phyloP scores from a whole-genome alignment of 495 filamentous ascomycete species.

The Hypoxylon cercidicola region DNA sequence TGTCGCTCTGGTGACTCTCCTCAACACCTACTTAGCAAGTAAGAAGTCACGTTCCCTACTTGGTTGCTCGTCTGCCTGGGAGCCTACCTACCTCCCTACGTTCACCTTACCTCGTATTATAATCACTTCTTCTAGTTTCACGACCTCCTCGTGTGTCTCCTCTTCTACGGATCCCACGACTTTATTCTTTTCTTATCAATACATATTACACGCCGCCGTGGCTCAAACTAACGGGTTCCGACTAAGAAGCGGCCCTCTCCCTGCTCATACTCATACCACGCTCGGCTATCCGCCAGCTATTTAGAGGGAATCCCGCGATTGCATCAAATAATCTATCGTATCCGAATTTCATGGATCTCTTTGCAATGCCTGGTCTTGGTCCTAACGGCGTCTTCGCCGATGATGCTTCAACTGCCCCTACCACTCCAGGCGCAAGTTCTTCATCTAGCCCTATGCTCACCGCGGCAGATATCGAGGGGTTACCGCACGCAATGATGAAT shows the following conservation, averaged over 20 bases:
- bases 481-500: slow-evolving; percentile 20
- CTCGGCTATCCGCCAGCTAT: background rate
- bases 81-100: slow-evolving; percentile 2
- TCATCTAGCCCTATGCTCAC: slow-evolving; percentile 55
- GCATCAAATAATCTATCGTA: background rate
- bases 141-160: slow-evolving; percentile 1
- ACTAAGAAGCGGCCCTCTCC: slow-evolving; percentile 3
- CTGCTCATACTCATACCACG: background rate
- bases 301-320: background rate
- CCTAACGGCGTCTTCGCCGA: slow-evolving; percentile 10
- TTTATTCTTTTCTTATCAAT: slow-evolving; percentile 1
- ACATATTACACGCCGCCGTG: background rate
- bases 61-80: background rate
- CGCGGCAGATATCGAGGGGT: slow-evolving; percentile 25
- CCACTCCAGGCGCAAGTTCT: slow-evolving; percentile 62
- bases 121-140: slow-evolving; percentile 6
- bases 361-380: background rate
- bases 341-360: slow-evolving; percentile 13
- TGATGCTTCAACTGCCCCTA: slow-evolving; percentile 59
- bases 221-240: background rate
- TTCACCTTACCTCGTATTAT: slow-evolving; percentile 4
- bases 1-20: slow-evolving; percentile 22
- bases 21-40: slow-evolving; percentile 21
- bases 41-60: slow-evolving; percentile 24
- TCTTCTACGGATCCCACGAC: background rate